Base-by-base conservation (phyloP, 148 eudicot species). In the Linanthus parryae region DNA sequence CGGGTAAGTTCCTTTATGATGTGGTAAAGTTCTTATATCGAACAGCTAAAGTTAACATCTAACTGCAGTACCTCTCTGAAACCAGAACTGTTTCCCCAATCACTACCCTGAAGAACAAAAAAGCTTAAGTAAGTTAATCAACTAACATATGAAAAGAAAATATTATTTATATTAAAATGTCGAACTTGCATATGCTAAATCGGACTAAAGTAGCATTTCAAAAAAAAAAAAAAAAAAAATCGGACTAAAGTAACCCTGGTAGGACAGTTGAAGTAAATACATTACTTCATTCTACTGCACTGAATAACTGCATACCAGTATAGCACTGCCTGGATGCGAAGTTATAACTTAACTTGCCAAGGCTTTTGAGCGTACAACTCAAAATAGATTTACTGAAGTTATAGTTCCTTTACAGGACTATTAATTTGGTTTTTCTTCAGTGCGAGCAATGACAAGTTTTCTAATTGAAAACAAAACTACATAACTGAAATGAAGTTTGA, bases 41-140 rank as follows among this genome's bases (percentile, higher is more conserved):
- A n/a, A n/a, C n/a, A n/a, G n/a, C n/a, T n/a, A n/a, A n/a, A n/a
- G n/a, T n/a, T n/a, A n/a, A n/a, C n/a, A n/a, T n/a, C n/a, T n/a
- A n/a, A n/a, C 2, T 19, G 44, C 9, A 15, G 2, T 76, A 88
- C 96, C 95, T 90, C 97, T 78, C 83, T 69, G 53, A 71, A 56
- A 54, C 57, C 58, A 24, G 80, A 71, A 48, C 35, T 41, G 50
- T 49, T 64, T 56, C 57, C 60, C 30, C 22, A 44, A 31, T 72
- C 68, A 40, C 57, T 72, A 17, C 75, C 82, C 97, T 90, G 80
- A 43, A 85, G 3, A 56, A 58, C 16, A 58, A 46, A 61, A 37
- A 38, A 68, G 16, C 9, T 8, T 19, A 1, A 59, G 24, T 35
- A 8, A 27, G 26, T 18, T 36, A 22, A 18, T 37, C 21, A 58